A percentile compares a stretch with the other conserved stretches of the same genome.
These are phyloP conservation scores for Noccaea caerulescens DNA, from an alignment of 345 rosid genomes.

Conservation along the genomic window DNA sequence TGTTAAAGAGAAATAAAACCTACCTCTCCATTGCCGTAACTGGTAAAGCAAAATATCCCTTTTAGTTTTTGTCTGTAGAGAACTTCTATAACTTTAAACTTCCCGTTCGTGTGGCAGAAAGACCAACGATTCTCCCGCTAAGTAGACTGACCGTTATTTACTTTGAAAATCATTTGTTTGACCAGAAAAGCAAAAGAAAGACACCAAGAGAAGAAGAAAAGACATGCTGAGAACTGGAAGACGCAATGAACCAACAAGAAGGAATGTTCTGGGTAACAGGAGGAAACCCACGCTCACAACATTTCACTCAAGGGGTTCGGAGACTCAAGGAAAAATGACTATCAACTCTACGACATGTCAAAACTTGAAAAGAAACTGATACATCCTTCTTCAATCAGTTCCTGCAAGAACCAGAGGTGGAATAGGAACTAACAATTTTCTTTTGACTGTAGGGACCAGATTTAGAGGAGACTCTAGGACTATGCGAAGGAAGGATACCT, in stretches of 20 bases:
- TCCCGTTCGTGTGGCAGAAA: conserved; percentile 34
- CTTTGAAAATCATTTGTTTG: conserved; percentile 49
- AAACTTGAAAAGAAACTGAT: conserved; percentile 40
- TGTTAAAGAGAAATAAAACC: conserved; percentile 29
- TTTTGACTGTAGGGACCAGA: conserved; percentile 40
- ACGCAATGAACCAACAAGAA: conserved; percentile 40
- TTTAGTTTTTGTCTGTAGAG: conserved; percentile 52
- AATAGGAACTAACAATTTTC: conserved; percentile 38
- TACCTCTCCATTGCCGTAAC: conserved; percentile 80
- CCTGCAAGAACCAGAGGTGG: conserved; percentile 46
- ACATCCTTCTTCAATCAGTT: conserved; percentile 45
- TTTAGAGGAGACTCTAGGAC: conserved; percentile 45
- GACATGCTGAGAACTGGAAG: conserved; percentile 52
- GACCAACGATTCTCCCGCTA: conserved; percentile 42
- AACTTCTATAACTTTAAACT: conserved; percentile 52
- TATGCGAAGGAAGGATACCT: conserved; percentile 47
- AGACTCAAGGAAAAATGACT: conserved; percentile 44
- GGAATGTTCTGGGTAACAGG: conserved; percentile 47
- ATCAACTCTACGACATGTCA: conserved; percentile 45
- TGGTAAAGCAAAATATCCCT: conserved; percentile 48
- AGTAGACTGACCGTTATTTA: conserved; percentile 62
- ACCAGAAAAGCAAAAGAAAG: conserved; percentile 42
- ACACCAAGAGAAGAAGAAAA: conserved; percentile 37
- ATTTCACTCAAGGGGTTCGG: conserved; percentile 47
- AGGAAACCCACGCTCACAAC: conserved; percentile 45